A percentile compares a stretch with the other conserved stretches of the same genome.
phyloP scores from a whole-genome alignment of 306 rosid species.

The Prunus davidiana region DNA sequence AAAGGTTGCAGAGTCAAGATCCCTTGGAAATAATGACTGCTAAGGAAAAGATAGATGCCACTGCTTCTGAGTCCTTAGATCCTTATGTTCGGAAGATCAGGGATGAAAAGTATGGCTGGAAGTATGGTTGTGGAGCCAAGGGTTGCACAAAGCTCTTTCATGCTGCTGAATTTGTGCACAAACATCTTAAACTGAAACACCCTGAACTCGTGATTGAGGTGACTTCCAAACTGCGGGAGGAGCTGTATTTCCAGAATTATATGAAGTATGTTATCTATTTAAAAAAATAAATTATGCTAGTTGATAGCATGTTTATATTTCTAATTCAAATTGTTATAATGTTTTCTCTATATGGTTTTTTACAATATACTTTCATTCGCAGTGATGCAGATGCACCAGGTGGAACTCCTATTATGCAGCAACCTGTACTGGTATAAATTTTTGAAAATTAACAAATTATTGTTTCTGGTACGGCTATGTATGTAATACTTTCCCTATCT shows the following conservation, averaged over 20 bases:
- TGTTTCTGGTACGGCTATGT: neutral
- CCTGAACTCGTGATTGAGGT: constrained; percentile 81
- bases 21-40: constrained; percentile 93
- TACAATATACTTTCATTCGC: constrained; percentile 26
- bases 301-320: neutral
- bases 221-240: constrained; percentile 84
- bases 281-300: constrained; percentile 3
- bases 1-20: constrained; percentile 84
- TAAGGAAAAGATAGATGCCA: constrained; percentile 92
- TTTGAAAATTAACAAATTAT: neutral
- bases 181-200: constrained; percentile 92
- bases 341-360: neutral
- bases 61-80: constrained; percentile 79
- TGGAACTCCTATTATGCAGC: constrained; percentile 96
- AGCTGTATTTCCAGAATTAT: constrained; percentile 85
- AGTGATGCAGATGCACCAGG: constrained; percentile 94
- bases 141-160: constrained; percentile 99
- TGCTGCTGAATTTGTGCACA: constrained; percentile 93
- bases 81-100: constrained; percentile 91
- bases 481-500: neutral
- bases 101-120: constrained; percentile 99
- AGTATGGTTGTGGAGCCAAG: constrained; percentile 99
- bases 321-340: neutral
- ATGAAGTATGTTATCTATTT: constrained; percentile 69
- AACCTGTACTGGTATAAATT: constrained; percentile 60